phyloP scores from a whole-genome alignment of 176 grass and related monocot genomes.

The Zoysia japonica region DNA sequence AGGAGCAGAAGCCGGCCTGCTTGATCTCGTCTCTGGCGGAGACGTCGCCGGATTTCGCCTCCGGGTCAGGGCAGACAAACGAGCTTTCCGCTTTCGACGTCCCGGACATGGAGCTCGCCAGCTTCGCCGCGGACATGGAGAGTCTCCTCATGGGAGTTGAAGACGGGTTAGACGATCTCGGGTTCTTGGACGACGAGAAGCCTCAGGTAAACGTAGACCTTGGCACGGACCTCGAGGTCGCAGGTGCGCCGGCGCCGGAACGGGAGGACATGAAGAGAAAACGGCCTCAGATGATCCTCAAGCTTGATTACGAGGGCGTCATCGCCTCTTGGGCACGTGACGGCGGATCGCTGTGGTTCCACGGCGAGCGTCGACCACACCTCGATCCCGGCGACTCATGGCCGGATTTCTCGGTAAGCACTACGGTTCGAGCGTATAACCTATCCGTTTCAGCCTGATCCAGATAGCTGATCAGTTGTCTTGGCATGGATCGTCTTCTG shows the following conservation, averaged over 20 bases:
- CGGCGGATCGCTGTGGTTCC: constrained; percentile 67
- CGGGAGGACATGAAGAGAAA: constrained; percentile 38
- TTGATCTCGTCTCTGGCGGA: not conserved
- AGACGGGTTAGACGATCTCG: constrained; percentile 52
- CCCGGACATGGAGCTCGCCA: constrained; percentile 76
- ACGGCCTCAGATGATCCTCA: constrained; percentile 56
- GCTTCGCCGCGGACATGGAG: constrained; percentile 90
- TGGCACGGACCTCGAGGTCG: constrained; percentile 27
- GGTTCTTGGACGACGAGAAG: constrained; percentile 50
- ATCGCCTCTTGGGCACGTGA: constrained; percentile 68
- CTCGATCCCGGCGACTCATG: constrained; percentile 48
- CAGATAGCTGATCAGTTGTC: not conserved
- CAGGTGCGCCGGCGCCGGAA: constrained; percentile 11
- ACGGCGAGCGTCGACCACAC: constrained; percentile 57
- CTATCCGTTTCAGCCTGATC: not conserved
- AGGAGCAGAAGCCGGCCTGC: constrained; percentile 39
- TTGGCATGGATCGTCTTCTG: not conserved
- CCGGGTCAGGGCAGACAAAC: constrained; percentile 4
- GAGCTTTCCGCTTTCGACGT: constrained; percentile 54
- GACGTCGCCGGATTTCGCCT: constrained; percentile 27
- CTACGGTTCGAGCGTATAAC: not conserved
- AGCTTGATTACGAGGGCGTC: constrained; percentile 83
- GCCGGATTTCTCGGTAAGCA: constrained; percentile 66
- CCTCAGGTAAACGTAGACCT: constrained; percentile 39
- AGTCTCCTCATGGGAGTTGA: constrained; percentile 68